Evolutionary conservation across 2,329 filamentous ascomycete genomes (phyloP), one percentile per base, ranked within the genome.

Genomic region (Pyrenochaeta sp.): DNA sequence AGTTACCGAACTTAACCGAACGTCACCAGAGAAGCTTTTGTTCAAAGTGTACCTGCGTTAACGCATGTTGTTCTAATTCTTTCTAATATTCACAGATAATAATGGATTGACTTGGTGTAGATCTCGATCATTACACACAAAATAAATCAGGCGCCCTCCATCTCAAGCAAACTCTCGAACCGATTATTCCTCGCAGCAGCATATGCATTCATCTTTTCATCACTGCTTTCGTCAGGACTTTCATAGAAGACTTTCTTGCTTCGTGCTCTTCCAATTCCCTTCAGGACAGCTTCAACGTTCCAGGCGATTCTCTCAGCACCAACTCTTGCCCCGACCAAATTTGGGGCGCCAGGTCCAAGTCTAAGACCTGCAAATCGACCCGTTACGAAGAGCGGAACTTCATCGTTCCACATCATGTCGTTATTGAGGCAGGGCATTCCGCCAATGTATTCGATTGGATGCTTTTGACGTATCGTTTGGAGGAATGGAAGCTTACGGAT

Each of bases 381-480:
- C 0, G 85, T 85, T 44, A 89, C 71, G 60, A 90, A 92, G 1
- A 91, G 69, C 1, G 89, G 89, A 1, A 93, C 81, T n/a, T 83
- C 82, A 0, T 85, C 76, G 24, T 77, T 77, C 89, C 88, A 93
- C 79, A 86, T 87, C 48, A 93, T 73, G 58, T 93, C 88, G 28
- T 92, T 82, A 2, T 81, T 92, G 37, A 93, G 68, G 52, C 86
- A 89, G 0, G 89, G 89, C 14, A 91, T 73, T 0, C 89, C 89
- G 3, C 83, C 83, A 17, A 82, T 77, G 0, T 75, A 79, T 11
- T 82, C 70, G 22, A 93, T 78, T 0, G 87, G 87, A 48, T 86
- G 76, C 13, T 83, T 77, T 3, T 72, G 51, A 7, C 81, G 69
- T 62, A 93, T 81, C 0, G 74, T 80, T 42, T 82, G 71, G 9